Percentiles rank a stretch among this genome's conserved stretches.
phyloP scores from a whole-genome alignment of 2,329 filamentous ascomycete species.

The Phialocephala sp. region DNA sequence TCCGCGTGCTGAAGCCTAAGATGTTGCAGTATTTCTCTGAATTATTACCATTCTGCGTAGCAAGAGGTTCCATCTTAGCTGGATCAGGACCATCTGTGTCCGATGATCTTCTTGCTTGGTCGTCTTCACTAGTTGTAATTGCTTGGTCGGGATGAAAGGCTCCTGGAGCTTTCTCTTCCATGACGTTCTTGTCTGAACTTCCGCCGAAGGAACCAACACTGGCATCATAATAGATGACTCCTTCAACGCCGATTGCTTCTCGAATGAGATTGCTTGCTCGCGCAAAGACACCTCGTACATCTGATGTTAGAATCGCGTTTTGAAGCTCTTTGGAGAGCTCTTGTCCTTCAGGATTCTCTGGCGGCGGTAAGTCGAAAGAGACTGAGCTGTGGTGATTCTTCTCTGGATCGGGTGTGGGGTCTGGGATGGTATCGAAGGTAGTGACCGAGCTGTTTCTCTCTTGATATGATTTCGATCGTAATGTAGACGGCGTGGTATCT shows the following conservation, averaged over 20 bases:
- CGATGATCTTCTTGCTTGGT: constrained; percentile 26
- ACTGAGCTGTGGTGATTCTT: constrained; percentile 29
- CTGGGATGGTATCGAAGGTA: constrained; percentile 31
- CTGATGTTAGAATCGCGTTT: constrained; percentile 36
- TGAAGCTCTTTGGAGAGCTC: constrained; percentile 36
- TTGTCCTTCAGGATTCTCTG: constrained; percentile 10
- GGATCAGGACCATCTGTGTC: constrained; percentile 21
- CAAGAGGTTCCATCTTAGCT: constrained; percentile 13
- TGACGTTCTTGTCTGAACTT: constrained; percentile 32
- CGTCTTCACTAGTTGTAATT: constrained; percentile 39
- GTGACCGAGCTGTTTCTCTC: constrained; percentile 37
- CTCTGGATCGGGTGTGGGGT: constrained; percentile 27
- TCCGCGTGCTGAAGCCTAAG: constrained; percentile 40
- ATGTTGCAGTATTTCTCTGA: constrained; percentile 38
- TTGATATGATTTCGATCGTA: constrained; percentile 29
- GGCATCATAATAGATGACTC: constrained; percentile 41
- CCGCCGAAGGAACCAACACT: constrained; percentile 40
- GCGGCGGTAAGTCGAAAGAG: constrained; percentile 35
- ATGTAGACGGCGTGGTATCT: constrained; percentile 29
- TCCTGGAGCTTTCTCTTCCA: constrained; percentile 37
- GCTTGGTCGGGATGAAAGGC: constrained; percentile 32
- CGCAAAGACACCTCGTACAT: constrained; percentile 38
- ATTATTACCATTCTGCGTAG: background rate
- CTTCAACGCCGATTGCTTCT: constrained; percentile 42
- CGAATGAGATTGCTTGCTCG: constrained; percentile 42